These are phyloP conservation scores for Colletotrichum trifolii DNA, from an alignment of 2,329 filamentous ascomycete species.

Conservation along the genomic window DNA sequence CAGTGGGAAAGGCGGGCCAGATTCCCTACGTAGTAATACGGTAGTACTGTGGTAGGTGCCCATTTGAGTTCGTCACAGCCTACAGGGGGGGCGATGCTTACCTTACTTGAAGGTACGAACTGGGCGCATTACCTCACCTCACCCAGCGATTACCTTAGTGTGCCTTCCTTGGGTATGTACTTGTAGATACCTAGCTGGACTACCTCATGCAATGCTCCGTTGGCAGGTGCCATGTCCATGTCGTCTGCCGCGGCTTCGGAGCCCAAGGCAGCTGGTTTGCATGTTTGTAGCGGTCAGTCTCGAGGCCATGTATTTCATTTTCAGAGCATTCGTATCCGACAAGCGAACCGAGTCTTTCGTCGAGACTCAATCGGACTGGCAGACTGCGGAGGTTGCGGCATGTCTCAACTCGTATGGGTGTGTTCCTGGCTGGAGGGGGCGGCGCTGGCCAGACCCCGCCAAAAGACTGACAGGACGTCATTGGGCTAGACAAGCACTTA, in stretches of 20 bases:
- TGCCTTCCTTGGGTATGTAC: neutral
- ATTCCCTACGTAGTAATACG: neutral
- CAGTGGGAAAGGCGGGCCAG: neutral
- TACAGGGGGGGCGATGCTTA: slow-evolving; percentile 12
- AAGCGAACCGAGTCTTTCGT: neutral
- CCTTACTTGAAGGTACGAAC: neutral
- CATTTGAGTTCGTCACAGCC: slow-evolving; percentile 14
- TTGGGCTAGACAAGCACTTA: slow-evolving; percentile 9
- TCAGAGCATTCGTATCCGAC: neutral
- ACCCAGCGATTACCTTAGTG: neutral
- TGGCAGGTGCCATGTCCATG: neutral
- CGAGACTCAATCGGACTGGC: too few species aligned
- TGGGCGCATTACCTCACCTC: neutral
- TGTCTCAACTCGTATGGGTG: too few species aligned
- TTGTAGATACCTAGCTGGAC: too few species aligned
- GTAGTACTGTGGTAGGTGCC: neutral
- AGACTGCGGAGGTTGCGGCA: too few species aligned
- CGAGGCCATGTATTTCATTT: too few species aligned
- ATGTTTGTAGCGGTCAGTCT: slow-evolving; percentile 16
- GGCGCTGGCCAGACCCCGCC: slow-evolving; percentile 8
- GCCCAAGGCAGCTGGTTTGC: neutral
- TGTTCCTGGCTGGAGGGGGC: too few species aligned
- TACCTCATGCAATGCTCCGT: neutral
- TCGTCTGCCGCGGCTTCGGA: slow-evolving; percentile 8
- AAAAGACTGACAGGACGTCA: slow-evolving; percentile 18